These are phyloP conservation scores for Phytophthora rubi DNA, from an alignment of 352 stramenopile genomes.

Conservation along the genomic window DNA sequence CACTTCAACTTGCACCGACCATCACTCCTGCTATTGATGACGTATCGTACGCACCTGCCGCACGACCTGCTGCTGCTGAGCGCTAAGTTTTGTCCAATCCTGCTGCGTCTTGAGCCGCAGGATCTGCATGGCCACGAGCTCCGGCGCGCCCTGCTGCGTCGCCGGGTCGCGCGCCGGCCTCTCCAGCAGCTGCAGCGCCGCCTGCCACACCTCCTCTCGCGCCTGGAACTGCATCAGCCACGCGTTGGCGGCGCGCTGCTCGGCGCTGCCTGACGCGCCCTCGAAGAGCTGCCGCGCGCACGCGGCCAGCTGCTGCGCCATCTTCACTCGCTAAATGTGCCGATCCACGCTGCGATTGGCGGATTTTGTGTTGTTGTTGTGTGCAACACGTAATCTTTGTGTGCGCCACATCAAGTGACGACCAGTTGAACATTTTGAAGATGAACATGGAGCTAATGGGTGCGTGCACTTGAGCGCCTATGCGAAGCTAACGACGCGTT, in stretches of 20 bases:
- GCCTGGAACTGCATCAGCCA: slow-evolving; percentile 77
- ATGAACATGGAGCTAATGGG: slow-evolving; percentile 47
- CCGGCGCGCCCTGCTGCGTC: slow-evolving; percentile 35
- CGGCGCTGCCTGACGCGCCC: slow-evolving; percentile 54
- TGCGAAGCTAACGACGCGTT: neutral
- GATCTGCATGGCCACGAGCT: slow-evolving; percentile 77
- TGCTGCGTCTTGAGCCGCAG: slow-evolving; percentile 69
- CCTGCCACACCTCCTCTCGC: slow-evolving; percentile 61
- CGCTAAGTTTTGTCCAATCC: slow-evolving; percentile 48
- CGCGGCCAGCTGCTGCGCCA: slow-evolving; percentile 60
- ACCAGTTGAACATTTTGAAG: slow-evolving; percentile 12
- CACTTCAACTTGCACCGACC: neutral
- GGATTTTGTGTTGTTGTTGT: neutral
- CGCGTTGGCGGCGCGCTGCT: slow-evolving; percentile 62
- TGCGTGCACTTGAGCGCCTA: slow-evolving; percentile 22
- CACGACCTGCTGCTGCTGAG: slow-evolving; percentile 48
- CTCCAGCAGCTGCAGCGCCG: slow-evolving; percentile 63
- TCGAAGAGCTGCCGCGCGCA: slow-evolving; percentile 75
- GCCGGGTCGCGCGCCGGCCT: slow-evolving; percentile 26
- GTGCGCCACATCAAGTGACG: neutral
- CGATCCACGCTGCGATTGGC: slow-evolving; percentile 18
- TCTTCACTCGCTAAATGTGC: slow-evolving; percentile 19
- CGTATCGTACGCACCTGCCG: slow-evolving; percentile 40
- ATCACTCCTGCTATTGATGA: neutral
- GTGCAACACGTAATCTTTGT: neutral